These are phyloP conservation scores for Phytophthora sp. DNA, from an alignment of 352 stramenopile genomes.

Conservation along the genomic window DNA sequence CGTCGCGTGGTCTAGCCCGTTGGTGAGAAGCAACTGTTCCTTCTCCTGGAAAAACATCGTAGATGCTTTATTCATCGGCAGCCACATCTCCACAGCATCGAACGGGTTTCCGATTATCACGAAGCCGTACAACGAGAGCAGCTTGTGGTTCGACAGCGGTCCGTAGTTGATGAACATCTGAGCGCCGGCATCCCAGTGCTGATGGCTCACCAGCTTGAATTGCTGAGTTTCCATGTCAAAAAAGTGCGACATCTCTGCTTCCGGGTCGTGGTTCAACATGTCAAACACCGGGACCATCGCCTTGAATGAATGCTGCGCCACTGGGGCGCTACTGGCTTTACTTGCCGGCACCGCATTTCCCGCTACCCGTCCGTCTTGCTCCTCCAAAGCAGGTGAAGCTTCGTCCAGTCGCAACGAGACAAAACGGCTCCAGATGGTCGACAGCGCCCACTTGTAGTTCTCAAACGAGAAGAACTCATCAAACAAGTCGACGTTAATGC, in stretches of 20 bases:
- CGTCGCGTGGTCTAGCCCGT: constrained; percentile 65
- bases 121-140: constrained; percentile 84
- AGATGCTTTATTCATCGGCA: constrained; percentile 63
- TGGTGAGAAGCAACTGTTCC: constrained; percentile 43
- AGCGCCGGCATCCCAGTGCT: constrained; percentile 71
- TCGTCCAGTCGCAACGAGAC: constrained; percentile 65
- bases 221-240: constrained; percentile 54
- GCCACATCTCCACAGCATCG: constrained; percentile 77
- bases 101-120: constrained; percentile 71
- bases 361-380: constrained; percentile 21
- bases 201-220: constrained; percentile 76
- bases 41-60: constrained; percentile 58
- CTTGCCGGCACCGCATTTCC: neutral
- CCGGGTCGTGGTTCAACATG: constrained; percentile 86
- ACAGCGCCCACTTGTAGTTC: constrained; percentile 85
- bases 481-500: constrained; percentile 37
- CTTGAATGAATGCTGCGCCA: constrained; percentile 57
- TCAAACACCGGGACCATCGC: constrained; percentile 88
- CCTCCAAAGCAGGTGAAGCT: no score
- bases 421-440: constrained; percentile 88
- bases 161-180: constrained; percentile 88
- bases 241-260: constrained; percentile 76
- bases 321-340: neutral
- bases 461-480: constrained; percentile 64
- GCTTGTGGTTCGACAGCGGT: constrained; percentile 81